Evolutionary conservation across 164 flowering plant species (phyloP).

Genomic region (Echeveria elegans): DNA sequence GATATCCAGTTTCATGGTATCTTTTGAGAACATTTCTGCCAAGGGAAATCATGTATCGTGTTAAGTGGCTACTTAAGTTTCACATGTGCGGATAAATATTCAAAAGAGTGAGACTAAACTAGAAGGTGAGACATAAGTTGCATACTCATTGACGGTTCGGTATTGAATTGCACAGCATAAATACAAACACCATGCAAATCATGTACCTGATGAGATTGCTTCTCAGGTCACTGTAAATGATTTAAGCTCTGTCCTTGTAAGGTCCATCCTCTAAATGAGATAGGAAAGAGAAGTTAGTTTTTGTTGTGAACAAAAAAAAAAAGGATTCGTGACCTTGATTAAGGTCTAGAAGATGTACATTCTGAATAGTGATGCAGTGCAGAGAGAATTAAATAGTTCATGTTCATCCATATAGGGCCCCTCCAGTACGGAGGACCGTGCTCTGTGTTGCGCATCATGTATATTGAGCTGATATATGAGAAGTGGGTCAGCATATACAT

Average conservation of each 20-base stretch:
- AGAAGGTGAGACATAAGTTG: too few relatives aligned
- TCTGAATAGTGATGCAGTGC: constrained; percentile 68
- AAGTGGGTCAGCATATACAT: constrained; percentile 7
- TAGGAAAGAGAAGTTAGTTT: not conserved
- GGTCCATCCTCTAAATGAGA: constrained; percentile 37
- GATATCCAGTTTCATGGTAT: constrained; percentile 60
- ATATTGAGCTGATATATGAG: constrained; percentile 47
- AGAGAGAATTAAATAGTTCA: constrained; percentile 93
- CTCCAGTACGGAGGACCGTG: constrained; percentile 98
- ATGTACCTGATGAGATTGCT: constrained; percentile 66
- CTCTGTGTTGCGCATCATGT: constrained; percentile 96
- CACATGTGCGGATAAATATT: too few relatives aligned
- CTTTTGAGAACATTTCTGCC: constrained; percentile 71
- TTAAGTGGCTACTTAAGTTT: too few relatives aligned
- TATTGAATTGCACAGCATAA: too few relatives aligned
- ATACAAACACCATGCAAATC: too few relatives aligned
- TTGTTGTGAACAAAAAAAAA: not conserved
- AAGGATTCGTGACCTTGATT: not conserved
- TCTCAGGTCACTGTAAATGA: constrained; percentile 60
- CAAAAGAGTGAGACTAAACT: too few relatives aligned
- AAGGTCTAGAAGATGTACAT: constrained; percentile 30
- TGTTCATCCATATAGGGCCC: constrained; percentile 96
- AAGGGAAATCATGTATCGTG: not conserved
- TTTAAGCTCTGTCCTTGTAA: constrained; percentile 34
- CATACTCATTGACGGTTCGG: too few relatives aligned